Evolutionary conservation across 2,329 filamentous ascomycete species (phyloP), one percentile per base, ranked within the genome.

Genomic region (Stemphylium vesicarium): DNA sequence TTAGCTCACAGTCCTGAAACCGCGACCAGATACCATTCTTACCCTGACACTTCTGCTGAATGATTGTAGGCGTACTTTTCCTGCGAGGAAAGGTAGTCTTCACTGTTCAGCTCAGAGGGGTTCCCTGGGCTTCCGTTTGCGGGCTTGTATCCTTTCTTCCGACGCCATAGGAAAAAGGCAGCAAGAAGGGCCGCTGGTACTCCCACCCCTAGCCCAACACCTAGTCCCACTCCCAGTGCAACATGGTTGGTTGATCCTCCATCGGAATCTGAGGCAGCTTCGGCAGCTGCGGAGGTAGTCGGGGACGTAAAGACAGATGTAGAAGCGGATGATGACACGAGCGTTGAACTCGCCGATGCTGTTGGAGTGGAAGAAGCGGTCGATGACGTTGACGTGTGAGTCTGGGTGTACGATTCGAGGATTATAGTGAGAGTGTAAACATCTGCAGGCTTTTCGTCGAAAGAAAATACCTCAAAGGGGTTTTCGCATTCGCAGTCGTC

Each of bases 371-470:
- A n/a, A n/a, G 50, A 44, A 3, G 53, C 38, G 4, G 50, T 33
- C 10, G 55, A 36, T 6, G 40, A 18, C 1, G 52, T 49, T 4
- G 59, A 59, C 2, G 51, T 58, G 38, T 57, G 63, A 8, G 64
- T 70, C 22, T 68, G 57, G 2, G 63, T 65, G 38, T 53, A 69
- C 4, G 41, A 46, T 50, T 70, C 64, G 15, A 65, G 63, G 46
- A 71, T 69, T 37, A 71, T 67, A 4, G 68, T 71, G 9, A 69
- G 2, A 9, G 67, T 68, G 40, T 63, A 70, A 7, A 66, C 56
- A 9, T 66, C 63, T 4, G 48, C 57, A 1, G 62, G 62, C 4
- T 49, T 40, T 9, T 56, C 43, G 6, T 56, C 24, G 38, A 68
- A 62, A 2, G 54, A 48, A 37, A 69, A 70, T n/a, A 59, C 59